Evolutionary conservation across 148 eudicot genomes (phyloP).

Genomic region (Rhododendron simsii): DNA sequence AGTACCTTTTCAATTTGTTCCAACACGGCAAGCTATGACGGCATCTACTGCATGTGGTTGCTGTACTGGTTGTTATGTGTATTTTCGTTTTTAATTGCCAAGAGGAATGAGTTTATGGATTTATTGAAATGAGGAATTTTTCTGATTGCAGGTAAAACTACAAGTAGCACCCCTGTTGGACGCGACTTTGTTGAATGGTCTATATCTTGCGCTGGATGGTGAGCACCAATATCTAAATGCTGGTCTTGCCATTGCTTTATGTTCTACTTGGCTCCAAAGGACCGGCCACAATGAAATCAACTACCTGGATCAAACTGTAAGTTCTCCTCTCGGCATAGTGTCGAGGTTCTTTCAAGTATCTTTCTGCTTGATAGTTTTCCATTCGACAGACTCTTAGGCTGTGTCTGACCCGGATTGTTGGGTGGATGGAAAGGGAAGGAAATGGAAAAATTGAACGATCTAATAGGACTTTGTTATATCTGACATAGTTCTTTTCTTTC

Average conservation of each 20-base stretch:
- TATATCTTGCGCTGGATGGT: constrained; percentile 76
- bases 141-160: constrained; percentile 61
- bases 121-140: not conserved
- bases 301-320: constrained; percentile 48
- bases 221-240: constrained; percentile 92
- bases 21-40: not conserved
- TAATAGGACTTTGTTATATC: not conserved
- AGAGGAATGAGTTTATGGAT: too few species aligned
- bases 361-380: not conserved
- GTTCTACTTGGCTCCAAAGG: constrained; percentile 85
- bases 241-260: constrained; percentile 85
- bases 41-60: not conserved
- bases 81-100: not conserved
- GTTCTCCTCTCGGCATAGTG: constrained; percentile 13
- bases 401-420: not conserved
- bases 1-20: not conserved
- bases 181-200: constrained; percentile 47
- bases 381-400: not conserved
- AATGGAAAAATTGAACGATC: not conserved
- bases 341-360: not conserved
- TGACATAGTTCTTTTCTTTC: constrained; percentile 13
- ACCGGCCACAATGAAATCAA: constrained; percentile 61
- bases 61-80: not conserved
- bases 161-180: constrained; percentile 65
- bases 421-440: not conserved